phyloP scores from a whole-genome alignment of 2,329 filamentous ascomycete species.

The Epichloe sp. region DNA sequence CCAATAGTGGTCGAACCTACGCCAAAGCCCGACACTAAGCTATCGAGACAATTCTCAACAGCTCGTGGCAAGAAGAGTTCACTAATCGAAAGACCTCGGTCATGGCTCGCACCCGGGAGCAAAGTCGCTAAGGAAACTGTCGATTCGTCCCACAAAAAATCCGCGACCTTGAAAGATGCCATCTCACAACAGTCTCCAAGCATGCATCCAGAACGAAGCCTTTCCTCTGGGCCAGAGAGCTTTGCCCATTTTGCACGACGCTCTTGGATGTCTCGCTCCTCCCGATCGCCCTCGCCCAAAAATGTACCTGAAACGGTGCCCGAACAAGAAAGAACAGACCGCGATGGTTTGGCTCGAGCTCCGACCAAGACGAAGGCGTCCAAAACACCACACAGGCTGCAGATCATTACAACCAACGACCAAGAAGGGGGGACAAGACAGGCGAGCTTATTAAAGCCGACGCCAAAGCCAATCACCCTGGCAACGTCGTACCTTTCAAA shows the following conservation, averaged over 20 bases:
- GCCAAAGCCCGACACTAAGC: slow-evolving; percentile 1
- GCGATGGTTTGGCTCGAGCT: slow-evolving; percentile 1
- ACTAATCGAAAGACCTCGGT: slow-evolving; percentile 35
- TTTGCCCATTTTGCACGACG: slow-evolving; percentile 23
- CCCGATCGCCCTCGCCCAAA: slow-evolving; percentile 27
- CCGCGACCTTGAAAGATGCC: slow-evolving; percentile 3
- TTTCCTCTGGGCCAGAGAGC: slow-evolving; percentile 29
- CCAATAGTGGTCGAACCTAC: neutral
- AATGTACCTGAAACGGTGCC: slow-evolving; percentile 15
- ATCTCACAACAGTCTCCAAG: slow-evolving; percentile 5
- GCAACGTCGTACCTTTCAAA: slow-evolving; percentile 37
- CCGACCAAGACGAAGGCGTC: neutral
- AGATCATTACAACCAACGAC: slow-evolving; percentile 14
- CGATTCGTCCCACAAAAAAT: slow-evolving; percentile 7
- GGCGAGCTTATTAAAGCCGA: slow-evolving; percentile 23
- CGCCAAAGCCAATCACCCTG: slow-evolving; percentile 27
- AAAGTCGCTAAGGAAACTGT: slow-evolving; percentile 22
- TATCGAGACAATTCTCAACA: slow-evolving; percentile 7
- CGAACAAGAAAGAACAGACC: slow-evolving; percentile 12
- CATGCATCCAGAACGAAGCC: slow-evolving; percentile 22
- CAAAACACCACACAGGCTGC: slow-evolving; percentile 14
- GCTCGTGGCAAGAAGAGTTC: slow-evolving; percentile 29
- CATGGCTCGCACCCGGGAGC: slow-evolving; percentile 35
- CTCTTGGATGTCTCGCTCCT: slow-evolving; percentile 6
- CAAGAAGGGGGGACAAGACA: slow-evolving; percentile 11